Percentiles rank a stretch among this genome's conserved stretches.
Conservation (phyloP, 371 early-diverging fungal genomes). For the Mortierella sp. region DNA sequence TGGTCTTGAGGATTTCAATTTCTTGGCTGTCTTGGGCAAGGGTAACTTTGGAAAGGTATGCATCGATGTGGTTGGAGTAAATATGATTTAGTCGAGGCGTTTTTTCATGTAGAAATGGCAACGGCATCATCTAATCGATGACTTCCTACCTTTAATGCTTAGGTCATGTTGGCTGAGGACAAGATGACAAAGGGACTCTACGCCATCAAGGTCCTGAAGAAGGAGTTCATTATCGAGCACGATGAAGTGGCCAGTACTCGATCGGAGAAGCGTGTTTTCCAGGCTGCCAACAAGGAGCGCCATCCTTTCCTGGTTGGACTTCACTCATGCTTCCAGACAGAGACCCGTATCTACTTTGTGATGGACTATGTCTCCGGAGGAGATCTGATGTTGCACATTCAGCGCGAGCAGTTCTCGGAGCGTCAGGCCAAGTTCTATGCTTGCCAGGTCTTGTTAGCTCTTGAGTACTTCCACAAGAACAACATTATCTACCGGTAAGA, state of each 20-base stretch:
- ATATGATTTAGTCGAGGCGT: not conserved
- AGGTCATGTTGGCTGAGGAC: conserved; percentile 96
- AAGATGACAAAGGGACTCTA: conserved; percentile 81
- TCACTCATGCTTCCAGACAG: conserved; percentile 96
- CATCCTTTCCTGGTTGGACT: conserved; percentile 98
- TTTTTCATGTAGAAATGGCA: not conserved
- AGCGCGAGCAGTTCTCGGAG: conserved; percentile 88
- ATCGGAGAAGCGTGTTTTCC: conserved; percentile 95
- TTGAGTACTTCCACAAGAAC: conserved; percentile 96
- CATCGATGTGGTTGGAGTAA: not conserved
- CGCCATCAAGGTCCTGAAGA: conserved; percentile 98
- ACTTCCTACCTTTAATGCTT: not conserved
- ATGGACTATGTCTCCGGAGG: conserved; percentile 99
- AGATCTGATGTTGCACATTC: conserved; percentile 98
- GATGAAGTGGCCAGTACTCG: conserved; percentile 93
- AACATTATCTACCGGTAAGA: conserved; percentile 93
- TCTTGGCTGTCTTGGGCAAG: conserved; percentile 95
- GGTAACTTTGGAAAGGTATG: conserved; percentile 98
- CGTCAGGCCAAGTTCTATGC: conserved; percentile 97
- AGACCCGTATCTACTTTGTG: conserved; percentile 95
- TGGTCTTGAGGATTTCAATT: conserved; percentile 84
- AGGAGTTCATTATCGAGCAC: conserved; percentile 92
- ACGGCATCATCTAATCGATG: not conserved
- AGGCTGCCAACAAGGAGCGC: conserved; percentile 86
- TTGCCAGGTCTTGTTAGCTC: conserved; percentile 95